phyloP scores from a whole-genome alignment of 768 basidiomycete species.

The Pulveroboletus sp. region DNA sequence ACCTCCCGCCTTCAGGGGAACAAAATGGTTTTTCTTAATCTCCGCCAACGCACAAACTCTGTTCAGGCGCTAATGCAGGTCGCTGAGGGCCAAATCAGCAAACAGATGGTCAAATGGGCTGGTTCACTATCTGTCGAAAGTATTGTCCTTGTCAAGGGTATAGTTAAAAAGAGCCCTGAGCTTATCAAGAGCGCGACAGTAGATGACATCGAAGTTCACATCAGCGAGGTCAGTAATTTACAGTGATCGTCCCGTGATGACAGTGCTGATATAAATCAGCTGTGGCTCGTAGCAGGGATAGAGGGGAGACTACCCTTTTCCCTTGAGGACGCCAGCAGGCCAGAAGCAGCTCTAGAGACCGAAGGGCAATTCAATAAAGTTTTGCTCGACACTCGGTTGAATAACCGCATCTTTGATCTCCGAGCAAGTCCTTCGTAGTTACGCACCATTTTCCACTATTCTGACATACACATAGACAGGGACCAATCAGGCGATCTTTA shows the following conservation, averaged over 20 bases:
- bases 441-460: not conserved
- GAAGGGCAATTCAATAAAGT: slow-evolving; percentile 74
- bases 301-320: slow-evolving; percentile 85
- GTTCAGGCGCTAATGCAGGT: slow-evolving; percentile 83
- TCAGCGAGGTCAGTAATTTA: slow-evolving; percentile 60
- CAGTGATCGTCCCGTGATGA: not conserved
- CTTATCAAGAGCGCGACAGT: slow-evolving; percentile 91
- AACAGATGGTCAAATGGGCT: slow-evolving; percentile 97
- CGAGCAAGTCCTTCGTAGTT: slow-evolving; percentile 51
- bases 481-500: slow-evolving; percentile 96
- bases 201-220: slow-evolving; percentile 81
- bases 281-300: slow-evolving; percentile 78
- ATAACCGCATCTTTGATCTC: slow-evolving; percentile 92
- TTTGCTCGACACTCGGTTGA: slow-evolving; percentile 88
- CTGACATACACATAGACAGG: slow-evolving; percentile 58
- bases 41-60: slow-evolving; percentile 84
- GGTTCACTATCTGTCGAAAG: slow-evolving; percentile 77
- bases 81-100: slow-evolving; percentile 76
- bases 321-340: slow-evolving; percentile 86
- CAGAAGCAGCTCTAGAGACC: slow-evolving; percentile 68
- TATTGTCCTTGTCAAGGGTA: slow-evolving; percentile 87
- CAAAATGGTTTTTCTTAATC: slow-evolving; percentile 92
- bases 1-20: slow-evolving; percentile 89
- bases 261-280: slow-evolving; percentile 40
- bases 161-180: slow-evolving; percentile 74